phyloP scores from a whole-genome alignment of 371 early-diverging fungal species.

The Lichtheimia ornata region DNA sequence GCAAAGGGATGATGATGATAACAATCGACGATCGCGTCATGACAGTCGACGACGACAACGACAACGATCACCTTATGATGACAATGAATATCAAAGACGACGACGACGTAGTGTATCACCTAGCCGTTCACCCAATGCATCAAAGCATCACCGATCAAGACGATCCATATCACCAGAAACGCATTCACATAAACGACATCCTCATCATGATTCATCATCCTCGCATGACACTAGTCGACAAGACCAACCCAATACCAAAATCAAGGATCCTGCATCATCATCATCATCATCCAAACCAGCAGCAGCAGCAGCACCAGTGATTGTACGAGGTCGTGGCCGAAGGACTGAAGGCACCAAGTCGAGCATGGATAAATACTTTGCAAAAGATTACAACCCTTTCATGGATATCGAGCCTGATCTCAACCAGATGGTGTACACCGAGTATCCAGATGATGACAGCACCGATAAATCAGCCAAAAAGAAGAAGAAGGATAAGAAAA shows the following conservation, averaged over 20 bases:
- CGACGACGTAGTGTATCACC: not conserved
- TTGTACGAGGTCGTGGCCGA: conserved; percentile 40
- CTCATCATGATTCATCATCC: too few species aligned
- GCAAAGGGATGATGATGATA: conserved; percentile 7
- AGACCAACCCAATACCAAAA: not conserved
- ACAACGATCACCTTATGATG: conserved; percentile 1
- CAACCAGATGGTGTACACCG: conserved; percentile 41
- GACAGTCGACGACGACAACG: conserved; percentile 8
- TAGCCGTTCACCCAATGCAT: not conserved
- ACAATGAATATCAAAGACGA: not conserved
- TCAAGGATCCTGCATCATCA: not conserved
- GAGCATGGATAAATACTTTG: conserved; percentile 77
- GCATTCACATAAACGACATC: too few species aligned
- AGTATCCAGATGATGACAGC: conserved; percentile 17
- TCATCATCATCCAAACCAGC: too few species aligned
- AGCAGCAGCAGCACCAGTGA: conserved; percentile 5
- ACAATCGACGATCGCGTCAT: conserved; percentile 5
- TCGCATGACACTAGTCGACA: not conserved
- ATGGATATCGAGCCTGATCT: conserved; percentile 60
- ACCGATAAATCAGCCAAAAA: conserved; percentile 16
- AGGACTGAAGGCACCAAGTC: conserved; percentile 31
- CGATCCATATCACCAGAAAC: too few species aligned
- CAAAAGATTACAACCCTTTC: conserved; percentile 65
- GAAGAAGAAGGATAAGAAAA: conserved; percentile 28
- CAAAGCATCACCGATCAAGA: not conserved